Evolutionary conservation across 139 green algal species (phyloP), one percentile per base, ranked within the genome.

Genomic region (Chlamydomonas sphaeroides): DNA sequence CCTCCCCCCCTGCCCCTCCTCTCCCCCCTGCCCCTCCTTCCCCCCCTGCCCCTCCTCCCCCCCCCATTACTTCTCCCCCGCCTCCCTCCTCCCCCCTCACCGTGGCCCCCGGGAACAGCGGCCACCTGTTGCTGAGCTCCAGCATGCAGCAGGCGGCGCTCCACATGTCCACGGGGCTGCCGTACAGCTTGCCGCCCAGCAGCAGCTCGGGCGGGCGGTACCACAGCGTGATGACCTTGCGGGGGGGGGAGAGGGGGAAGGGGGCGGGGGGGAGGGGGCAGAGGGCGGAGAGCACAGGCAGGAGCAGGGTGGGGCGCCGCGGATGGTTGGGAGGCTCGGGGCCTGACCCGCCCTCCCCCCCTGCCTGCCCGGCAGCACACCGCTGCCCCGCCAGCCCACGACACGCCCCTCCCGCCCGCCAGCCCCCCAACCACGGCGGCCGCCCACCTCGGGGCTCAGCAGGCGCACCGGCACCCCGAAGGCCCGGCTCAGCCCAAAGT

Each of bases 201-300:
- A 99, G 88, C 83, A 99, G 95, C 89, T 99, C 97, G 18, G 97
- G 97, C 28, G 96, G 91, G 4, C 97, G 91, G 91, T 99, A 99
- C 97, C 97, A 99, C 45, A 99, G 87, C 21, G 97, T 99, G 53
- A 99, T 96, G 42, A 97, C 95, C 90, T 98, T 62, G 4, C 20
- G 7, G 5, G 3, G 33, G 0, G 33, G 14, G 15, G 63, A 30
- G 20, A 11, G 11, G 63, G 11, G 33, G 35, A 33, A 1, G 5
- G 14, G 56, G 15, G 25, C 10, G 56, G 3, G 56, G n/a, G 56
- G 45, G n/a, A n/a, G n/a, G n/a, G n/a, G n/a, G n/a, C n/a, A n/a
- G n/a, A n/a, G n/a, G n/a, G n/a, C n/a, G n/a, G n/a, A n/a, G n/a
- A n/a, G n/a, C n/a, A n/a, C n/a, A n/a, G n/a, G n/a, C n/a, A n/a